These are phyloP conservation scores for Mycocentrospora acerina DNA, from an alignment of 2,329 filamentous ascomycete species.

Conservation along the genomic window DNA sequence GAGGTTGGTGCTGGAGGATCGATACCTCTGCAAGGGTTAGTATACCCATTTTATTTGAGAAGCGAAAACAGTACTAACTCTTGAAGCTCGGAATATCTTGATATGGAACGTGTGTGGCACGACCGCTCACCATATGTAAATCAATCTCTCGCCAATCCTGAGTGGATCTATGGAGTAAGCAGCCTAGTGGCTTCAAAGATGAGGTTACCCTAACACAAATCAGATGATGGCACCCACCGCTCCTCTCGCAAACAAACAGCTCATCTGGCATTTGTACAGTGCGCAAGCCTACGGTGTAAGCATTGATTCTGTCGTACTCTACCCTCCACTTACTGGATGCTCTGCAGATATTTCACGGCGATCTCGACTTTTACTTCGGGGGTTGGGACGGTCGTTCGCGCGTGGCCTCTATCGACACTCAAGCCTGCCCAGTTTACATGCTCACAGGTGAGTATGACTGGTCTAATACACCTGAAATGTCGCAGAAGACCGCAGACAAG, in stretches of 20 bases:
- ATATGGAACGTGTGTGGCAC: constrained; percentile 48
- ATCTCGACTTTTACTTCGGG: constrained; percentile 55
- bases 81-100: constrained; percentile 41
- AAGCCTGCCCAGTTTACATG: constrained; percentile 54
- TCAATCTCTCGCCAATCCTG: constrained; percentile 50
- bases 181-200: neutral
- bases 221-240: constrained; percentile 52
- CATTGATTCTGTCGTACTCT: neutral
- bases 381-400: constrained; percentile 52
- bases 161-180: constrained; percentile 51
- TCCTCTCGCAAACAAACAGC: constrained; percentile 48
- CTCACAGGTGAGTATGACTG: constrained; percentile 54
- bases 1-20: constrained; percentile 51
- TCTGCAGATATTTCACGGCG: constrained; percentile 51
- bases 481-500: constrained; percentile 50
- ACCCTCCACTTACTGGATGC: neutral
- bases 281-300: constrained; percentile 51
- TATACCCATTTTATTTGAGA: constrained; percentile 12
- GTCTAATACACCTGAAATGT: constrained; percentile 51
- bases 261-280: constrained; percentile 54
- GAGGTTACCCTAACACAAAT: constrained; percentile 1
- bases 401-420: constrained; percentile 49
- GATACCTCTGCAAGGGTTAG: constrained; percentile 50
- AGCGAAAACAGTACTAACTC: constrained; percentile 16
- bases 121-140: constrained; percentile 52